phyloP scores from a whole-genome alignment of 2,329 filamentous ascomycete species.

The Dryadomyces sulphureus region DNA sequence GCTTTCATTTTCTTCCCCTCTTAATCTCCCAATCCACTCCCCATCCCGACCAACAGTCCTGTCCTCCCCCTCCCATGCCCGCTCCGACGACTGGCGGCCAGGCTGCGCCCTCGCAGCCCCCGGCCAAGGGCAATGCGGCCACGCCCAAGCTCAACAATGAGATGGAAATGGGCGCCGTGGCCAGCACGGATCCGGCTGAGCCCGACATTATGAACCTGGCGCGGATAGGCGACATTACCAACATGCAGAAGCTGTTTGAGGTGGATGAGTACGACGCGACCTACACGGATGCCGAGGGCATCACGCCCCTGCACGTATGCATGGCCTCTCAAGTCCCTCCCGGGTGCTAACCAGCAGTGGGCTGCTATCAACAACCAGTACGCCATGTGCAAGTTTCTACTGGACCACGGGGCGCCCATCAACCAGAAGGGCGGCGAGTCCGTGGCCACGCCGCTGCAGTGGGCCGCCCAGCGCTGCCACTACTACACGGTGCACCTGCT shows the following conservation, averaged over 20 bases:
- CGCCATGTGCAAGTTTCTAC: constrained; percentile 88
- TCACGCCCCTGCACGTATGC: constrained; percentile 87
- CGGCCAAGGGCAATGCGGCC: constrained; percentile 36
- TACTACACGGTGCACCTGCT: constrained; percentile 94
- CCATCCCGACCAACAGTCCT: too few relatives aligned
- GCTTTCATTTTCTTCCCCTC: too few relatives aligned
- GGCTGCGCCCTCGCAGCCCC: constrained; percentile 34
- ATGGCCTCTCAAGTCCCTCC: background rate
- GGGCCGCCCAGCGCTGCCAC: constrained; percentile 92
- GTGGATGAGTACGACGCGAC: constrained; percentile 67
- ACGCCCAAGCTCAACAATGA: constrained; percentile 41
- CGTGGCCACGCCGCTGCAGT: constrained; percentile 83
- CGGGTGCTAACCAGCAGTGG: constrained; percentile 49
- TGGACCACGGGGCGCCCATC: constrained; percentile 72
- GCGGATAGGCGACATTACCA: constrained; percentile 68
- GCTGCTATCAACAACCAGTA: constrained; percentile 98
- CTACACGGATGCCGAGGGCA: constrained; percentile 79
- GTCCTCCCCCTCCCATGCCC: background rate
- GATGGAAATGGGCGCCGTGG: constrained; percentile 36
- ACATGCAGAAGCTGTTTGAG: constrained; percentile 83
- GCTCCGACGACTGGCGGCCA: background rate
- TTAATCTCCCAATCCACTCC: too few relatives aligned
- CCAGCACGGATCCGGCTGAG: constrained; percentile 23
- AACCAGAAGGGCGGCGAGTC: constrained; percentile 95
- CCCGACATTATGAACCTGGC: constrained; percentile 95